These are phyloP conservation scores for Strobilomyces echinocephalus DNA, from an alignment of 768 basidiomycete genomes.

Conservation along the genomic window DNA sequence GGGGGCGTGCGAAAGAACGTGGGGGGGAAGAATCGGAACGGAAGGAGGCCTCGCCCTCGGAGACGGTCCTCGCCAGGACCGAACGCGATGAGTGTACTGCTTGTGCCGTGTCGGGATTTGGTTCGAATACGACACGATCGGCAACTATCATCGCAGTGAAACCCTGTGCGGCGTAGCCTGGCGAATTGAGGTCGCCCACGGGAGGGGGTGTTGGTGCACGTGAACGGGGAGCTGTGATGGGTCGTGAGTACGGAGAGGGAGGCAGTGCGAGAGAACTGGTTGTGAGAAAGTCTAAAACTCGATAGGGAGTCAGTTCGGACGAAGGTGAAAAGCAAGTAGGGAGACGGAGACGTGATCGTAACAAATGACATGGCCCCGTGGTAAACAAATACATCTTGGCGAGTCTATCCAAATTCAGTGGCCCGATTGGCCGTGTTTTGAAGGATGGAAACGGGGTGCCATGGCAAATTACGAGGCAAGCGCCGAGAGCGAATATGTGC, in stretches of 20 bases:
- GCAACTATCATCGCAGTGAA: constrained; percentile 20
- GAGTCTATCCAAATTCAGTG: constrained; percentile 8
- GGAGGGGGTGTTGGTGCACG: constrained; percentile 38
- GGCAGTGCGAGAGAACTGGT: constrained; percentile 30
- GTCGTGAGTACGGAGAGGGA: constrained; percentile 32
- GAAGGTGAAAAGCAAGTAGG: constrained; percentile 15
- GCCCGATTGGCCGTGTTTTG: constrained; percentile 4
- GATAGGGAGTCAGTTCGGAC: constrained; percentile 16
- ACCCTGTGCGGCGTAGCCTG: constrained; percentile 13
- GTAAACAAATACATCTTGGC: constrained; percentile 19
- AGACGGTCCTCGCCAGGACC: constrained; percentile 36
- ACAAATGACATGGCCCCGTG: constrained; percentile 19
- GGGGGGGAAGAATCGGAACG: constrained; percentile 34
- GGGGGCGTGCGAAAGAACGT: constrained; percentile 39
- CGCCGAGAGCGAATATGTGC: constrained; percentile 8
- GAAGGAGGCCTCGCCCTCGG: constrained; percentile 38
- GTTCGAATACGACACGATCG: constrained; percentile 11
- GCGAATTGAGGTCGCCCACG: constrained; percentile 23
- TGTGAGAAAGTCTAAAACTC: constrained; percentile 27
- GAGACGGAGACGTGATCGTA: constrained; percentile 7
- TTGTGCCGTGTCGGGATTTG: constrained; percentile 12
- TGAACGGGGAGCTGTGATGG: constrained; percentile 31
- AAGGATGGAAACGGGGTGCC: constrained; percentile 16
- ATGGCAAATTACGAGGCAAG: constrained; percentile 5
- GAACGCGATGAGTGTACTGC: constrained; percentile 28